A percentile compares a stretch with the other conserved stretches of the same genome.
These are phyloP conservation scores for Meira nashicola DNA, from an alignment of 1,284 basidiomycete species.

Conservation along the genomic window DNA sequence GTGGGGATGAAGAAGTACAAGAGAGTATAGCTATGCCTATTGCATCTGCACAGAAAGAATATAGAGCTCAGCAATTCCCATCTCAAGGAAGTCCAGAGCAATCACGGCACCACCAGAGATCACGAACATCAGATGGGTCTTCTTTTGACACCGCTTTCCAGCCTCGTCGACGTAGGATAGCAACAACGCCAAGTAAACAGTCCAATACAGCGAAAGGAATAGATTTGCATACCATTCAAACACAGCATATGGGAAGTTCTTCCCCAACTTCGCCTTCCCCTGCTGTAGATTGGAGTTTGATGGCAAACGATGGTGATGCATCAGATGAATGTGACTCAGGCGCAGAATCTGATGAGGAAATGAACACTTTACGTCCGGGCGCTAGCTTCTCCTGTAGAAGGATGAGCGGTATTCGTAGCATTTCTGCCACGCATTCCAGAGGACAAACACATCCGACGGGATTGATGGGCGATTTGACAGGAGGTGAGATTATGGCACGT, in stretches of 20 bases:
- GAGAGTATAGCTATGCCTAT: no score
- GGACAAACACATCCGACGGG: conserved; percentile 1
- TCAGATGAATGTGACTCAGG: conserved; percentile 3
- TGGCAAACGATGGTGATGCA: not conserved
- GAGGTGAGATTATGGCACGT: not conserved
- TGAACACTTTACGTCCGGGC: conserved; percentile 28
- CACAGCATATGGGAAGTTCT: not conserved
- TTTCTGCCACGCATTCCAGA: not conserved
- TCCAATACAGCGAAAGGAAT: no score
- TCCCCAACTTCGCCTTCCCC: conserved; percentile 35
- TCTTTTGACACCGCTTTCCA: no score
- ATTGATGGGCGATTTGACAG: not conserved
- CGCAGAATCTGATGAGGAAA: conserved; percentile 10
- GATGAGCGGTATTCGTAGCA: conserved; percentile 5
- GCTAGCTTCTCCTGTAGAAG: not conserved
- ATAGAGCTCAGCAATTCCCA: no score
- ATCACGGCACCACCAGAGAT: no score
- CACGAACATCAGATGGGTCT: no score
- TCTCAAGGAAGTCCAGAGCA: no score
- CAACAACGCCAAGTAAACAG: no score
- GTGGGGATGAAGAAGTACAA: no score
- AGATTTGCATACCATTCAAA: no score
- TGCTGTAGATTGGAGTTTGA: conserved; percentile 21
- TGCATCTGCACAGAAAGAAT: no score
- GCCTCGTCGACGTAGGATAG: no score